Base-by-base conservation (phyloP, 2,329 filamentous ascomycete genomes). In the Fusarium redolens region DNA sequence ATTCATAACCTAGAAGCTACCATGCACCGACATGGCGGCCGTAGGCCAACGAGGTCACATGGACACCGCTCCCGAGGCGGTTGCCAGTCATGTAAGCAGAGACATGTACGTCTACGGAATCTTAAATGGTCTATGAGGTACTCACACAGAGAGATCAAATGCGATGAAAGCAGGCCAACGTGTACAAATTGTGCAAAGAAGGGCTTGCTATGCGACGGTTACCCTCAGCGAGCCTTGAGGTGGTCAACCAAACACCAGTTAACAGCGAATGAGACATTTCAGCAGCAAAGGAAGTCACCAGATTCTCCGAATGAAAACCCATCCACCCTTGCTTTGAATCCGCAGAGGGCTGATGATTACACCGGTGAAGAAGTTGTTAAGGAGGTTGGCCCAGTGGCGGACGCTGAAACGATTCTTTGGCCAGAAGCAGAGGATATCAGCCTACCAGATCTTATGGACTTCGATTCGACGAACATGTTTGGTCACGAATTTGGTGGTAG, bases 261-360 rank as follows among this genome's bases (percentile, higher is more conserved):
- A 5, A 25, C 31, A 4, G 1, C n/a, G 3, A 35, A 4, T 14
- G 48, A 51, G n/a, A 25, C 12, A 35, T 1, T 7, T 0, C n/a
- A 20, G 3, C n/a, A 4, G 7, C 47, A 33, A 1, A 10, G 4
- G 2, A 25, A 18, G n/a, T 35, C 31, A 0, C 47, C 11, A 5
- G 5, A 18, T 15, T 0, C 30, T 50, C 11, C 6, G 4, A 18
- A 33, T 5, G 38, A 13, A 13, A 40, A 5, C 28, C 0, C 13
- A 8, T 8, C 8, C 4, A 7, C 0, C 18, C 1, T 20, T 20
- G 10, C 17, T 7, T 3, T n/a, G 9, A 5, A 15, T n/a, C 45
- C 14, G 0, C 18, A 0, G 3, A 8, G 4, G 18, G 5, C 7
- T 33, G 4, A 22, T 2, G 20, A 7, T 2, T 7, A 9, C 7